A percentile compares a stretch with the other conserved stretches of the same genome.
phyloP scores from a whole-genome alignment of 495 filamentous ascomycete genomes.

The Annulohypoxylon nitens region DNA sequence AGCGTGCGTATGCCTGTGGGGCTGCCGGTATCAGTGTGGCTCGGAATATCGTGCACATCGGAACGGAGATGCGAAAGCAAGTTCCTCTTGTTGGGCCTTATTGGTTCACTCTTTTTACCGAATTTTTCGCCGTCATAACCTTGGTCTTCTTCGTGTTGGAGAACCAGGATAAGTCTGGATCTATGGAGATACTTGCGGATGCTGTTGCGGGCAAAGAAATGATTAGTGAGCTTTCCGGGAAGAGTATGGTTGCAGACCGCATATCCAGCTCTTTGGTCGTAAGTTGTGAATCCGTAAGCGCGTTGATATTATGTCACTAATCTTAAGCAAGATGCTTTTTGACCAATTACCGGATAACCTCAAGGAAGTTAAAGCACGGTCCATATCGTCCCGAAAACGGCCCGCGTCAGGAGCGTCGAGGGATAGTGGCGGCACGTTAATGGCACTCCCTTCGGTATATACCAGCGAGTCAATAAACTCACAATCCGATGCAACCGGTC shows the following conservation, averaged over 20 bases:
- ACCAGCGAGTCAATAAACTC: constrained; percentile 19
- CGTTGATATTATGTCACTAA: constrained; percentile 22
- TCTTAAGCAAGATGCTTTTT: constrained; percentile 71
- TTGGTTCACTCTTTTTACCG: constrained; percentile 97
- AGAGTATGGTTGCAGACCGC: constrained; percentile 88
- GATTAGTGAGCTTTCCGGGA: constrained; percentile 80
- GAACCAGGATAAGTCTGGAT: constrained; percentile 83
- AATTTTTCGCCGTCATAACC: constrained; percentile 93
- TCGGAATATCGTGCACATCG: constrained; percentile 94
- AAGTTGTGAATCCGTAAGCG: constrained; percentile 34
- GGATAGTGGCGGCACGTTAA: constrained; percentile 41
- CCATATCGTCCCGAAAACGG: constrained; percentile 67
- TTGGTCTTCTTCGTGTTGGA: constrained; percentile 91
- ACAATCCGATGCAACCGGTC: constrained; percentile 57
- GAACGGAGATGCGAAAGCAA: constrained; percentile 86
- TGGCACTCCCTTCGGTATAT: constrained; percentile 24
- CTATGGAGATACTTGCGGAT: constrained; percentile 82
- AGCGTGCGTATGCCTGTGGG: constrained; percentile 90
- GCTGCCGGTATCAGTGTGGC: constrained; percentile 93
- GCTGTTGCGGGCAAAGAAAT: constrained; percentile 85
- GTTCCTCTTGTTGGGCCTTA: constrained; percentile 88
- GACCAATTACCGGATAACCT: constrained; percentile 81
- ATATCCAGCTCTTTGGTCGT: constrained; percentile 82
- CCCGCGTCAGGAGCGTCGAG: constrained; percentile 65
- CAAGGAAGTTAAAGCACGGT: constrained; percentile 57